Base-by-base conservation (phyloP, 306 rosid species). In the Dryas alaskensis region DNA sequence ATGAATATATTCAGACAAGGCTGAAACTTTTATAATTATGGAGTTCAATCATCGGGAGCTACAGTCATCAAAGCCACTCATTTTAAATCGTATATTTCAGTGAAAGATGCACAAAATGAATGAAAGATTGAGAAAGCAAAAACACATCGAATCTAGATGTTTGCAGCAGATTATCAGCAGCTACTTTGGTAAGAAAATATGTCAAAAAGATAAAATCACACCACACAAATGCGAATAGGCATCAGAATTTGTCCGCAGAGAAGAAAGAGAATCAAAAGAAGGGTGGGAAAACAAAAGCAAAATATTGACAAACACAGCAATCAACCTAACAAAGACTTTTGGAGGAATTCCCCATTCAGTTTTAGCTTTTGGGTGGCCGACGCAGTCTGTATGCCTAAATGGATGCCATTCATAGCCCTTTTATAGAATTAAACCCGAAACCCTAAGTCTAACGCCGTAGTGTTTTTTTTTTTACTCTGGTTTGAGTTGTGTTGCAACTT, bases 1-100 rank as follows among this genome's bases (percentile, higher is more conserved):
- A 77, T 25, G 3, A 5, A 69, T 13, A 42, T 31, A 14, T 69
- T 61, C 75, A 51, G 69, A 60, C 80, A 76, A 76, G 63, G 75
- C 69, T 68, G 80, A 76, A 76, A 76, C 75, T 49, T 49, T 39
- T 59, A 51, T 37, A 31, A 45, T 16, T 16, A 44, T 16, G 10
- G 17, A 9, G 59, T 76, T 76, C 75, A 60, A 64, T 60, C 75
- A 60, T 4, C 27, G 75, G 75, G 75, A 76, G 55, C 25, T 16
- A 11, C 60, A 0, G 37, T 31, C 54, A 19, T 17, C 27, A 17
- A 43, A 67, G 6, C 72, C 1, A 19, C 22, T 13, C 58, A 14
- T 52, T 52, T 52, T 16, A 52, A 52, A 5, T 1, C 57, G 19
- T 16, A 14, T 3, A 53, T 14, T 16, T 53, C 45, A 6, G 0